Evolutionary conservation across 106 monocot genomes (phyloP), one percentile per base, ranked within the genome.

Genomic region (Vanilla planifolia): DNA sequence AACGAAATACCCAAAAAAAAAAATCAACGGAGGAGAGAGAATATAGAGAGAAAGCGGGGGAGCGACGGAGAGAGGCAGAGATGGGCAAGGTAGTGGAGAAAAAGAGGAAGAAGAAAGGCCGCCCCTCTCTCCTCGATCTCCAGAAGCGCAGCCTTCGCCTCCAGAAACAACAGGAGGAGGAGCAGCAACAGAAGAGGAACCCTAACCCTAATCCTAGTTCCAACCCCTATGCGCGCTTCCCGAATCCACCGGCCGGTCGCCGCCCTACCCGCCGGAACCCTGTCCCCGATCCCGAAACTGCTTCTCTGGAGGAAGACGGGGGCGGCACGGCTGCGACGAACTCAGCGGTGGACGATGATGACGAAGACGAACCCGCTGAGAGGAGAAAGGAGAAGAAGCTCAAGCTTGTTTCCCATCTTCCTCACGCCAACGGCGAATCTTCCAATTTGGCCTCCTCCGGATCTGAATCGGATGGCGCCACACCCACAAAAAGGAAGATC

Each of bases 91-190:
- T 25, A 35, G 57, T 56, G 6, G 46, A 57, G 47, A 69, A 51
- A 45, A 69, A 70, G 85, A 78, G 51, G 80, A 89, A 86, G 89
- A 96, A 90, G 86, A 96, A 96, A 53, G 96, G 96, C 32, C 86
- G 96, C 19, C 96, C 90, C 24, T 93, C 93, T 25, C 89, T 93
- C 48, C 63, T 93, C 23, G 93, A 93, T 51, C 75, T 93, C 82
- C 81, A 93, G 79, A 89, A 85, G 62, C 85, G 93, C 2, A 88
- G 61, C 72, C 84, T 92, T 43, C 86, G 89, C 27, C 77, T 93
- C 32, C 82, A 95, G 64, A 60, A 74, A 36, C 73, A 75, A 16
- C 69, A 89, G 23, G 42, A 90, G 11, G 46, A 47, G 19, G 20
- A 22, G n/a, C 6, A 19, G 10, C 26, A 53, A 8, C 53, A 4